A percentile compares a stretch with the other conserved stretches of the same genome.
Evolutionary conservation across 2,329 filamentous ascomycete species (phyloP).

Genomic region (Penicillium crustosum): DNA sequence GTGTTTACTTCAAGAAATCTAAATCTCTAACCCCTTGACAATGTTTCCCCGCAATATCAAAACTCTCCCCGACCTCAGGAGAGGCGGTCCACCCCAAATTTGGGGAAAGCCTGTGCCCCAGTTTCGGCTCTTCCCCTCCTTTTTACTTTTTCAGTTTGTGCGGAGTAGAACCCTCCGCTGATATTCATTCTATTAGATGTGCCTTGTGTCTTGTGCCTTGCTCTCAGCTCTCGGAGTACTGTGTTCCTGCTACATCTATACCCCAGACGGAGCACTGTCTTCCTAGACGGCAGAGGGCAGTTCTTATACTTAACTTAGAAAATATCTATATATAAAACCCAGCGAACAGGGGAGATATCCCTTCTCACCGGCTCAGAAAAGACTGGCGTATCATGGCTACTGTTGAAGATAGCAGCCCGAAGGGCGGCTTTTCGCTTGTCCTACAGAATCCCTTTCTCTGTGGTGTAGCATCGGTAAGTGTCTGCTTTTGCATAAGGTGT

Average conservation of each 20-base stretch:
- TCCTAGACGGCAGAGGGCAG: constrained; percentile 8
- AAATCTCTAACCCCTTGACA: background rate
- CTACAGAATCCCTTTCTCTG: constrained; percentile 48
- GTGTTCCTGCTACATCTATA: constrained; percentile 1
- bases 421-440: constrained; percentile 30
- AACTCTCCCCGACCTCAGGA: background rate
- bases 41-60: constrained; percentile 10
- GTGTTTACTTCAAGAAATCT: background rate
- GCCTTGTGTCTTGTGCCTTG: background rate
- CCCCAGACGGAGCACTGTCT: constrained; percentile 22
- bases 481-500: background rate
- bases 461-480: constrained; percentile 45
- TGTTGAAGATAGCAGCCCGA: constrained; percentile 11
- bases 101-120: constrained; percentile 1
- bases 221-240: background rate
- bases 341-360: background rate
- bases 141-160: background rate
- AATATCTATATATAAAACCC: constrained; percentile 6
- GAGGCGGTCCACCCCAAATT: background rate
- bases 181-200: background rate
- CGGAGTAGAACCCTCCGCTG: constrained; percentile 20
- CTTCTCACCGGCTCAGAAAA: background rate
- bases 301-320: background rate
- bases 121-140: background rate
- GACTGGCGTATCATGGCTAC: constrained; percentile 21